Evolutionary conservation across 2,329 filamentous ascomycete species (phyloP), one percentile per base, ranked within the genome.

Genomic region (Diaporthe nobilis): DNA sequence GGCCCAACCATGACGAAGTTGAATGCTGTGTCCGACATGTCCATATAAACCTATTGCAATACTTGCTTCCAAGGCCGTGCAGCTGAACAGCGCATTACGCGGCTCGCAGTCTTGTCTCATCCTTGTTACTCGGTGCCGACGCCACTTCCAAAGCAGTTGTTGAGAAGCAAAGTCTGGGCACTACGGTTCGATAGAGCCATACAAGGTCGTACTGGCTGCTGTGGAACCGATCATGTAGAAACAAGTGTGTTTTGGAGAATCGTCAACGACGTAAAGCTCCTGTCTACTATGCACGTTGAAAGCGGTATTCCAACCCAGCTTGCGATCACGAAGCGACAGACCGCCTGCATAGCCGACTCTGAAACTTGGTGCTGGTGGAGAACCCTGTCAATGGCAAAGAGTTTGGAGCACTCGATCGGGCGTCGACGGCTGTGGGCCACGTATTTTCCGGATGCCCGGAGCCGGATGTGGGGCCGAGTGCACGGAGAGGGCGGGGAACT

Each of bases 401-500:
- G 20, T 8, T 58, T 58, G 28, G 15, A 58, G 15, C 13, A 39
- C 8, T 31, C n/a, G 39, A 5, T 63, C n/a, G 34, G 17, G 13
- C 25, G 39, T 47, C 7, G 39, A 31, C 9, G 44, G 20, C 20
- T n/a, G 20, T 51, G 63, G 25, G 20, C 70, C 39, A 25, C 37
- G 22, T 58, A 13, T 61, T 28, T 34, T 47, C 71, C 71, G 57
- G 37, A 49, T 15, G 44, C 17, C 71, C 71, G 44, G 55, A 22
- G 22, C 55, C 57, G 55, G 55, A 8, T 25, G 42, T 63, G 71
- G 57, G 34, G 55, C 44, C 31, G 39, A 61, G 31, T 49, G 57
- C 31, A 17, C 71, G 28, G 57, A 53, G 42, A 37, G 10, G 71
- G 28, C 71, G 71, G 57, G 31, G 58, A 53, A 12, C 25, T 61